phyloP scores from a whole-genome alignment of 305 asterid genomes.

The Caryopteris hybrid region DNA sequence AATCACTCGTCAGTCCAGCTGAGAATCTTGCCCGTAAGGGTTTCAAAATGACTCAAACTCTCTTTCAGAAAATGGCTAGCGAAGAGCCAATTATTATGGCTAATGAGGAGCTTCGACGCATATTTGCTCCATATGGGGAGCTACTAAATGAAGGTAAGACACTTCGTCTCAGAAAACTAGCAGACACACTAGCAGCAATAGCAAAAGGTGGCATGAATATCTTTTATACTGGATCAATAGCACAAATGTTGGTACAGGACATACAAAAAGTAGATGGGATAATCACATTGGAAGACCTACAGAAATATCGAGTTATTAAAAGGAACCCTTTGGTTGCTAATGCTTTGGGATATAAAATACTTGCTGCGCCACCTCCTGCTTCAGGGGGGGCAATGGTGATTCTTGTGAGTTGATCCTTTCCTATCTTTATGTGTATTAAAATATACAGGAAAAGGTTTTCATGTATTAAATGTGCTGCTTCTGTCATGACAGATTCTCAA shows the following conservation, averaged over 20 bases:
- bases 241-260: background rate
- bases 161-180: constrained; percentile 31
- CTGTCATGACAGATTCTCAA: background rate
- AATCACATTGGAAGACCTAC: constrained; percentile 11
- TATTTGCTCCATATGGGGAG: constrained; percentile 8
- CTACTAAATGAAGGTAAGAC: constrained; percentile 15
- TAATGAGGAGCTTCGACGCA: background rate
- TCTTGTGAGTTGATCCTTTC: background rate
- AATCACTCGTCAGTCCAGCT: constrained; percentile 33
- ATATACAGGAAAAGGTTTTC: background rate
- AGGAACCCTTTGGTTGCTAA: constrained; percentile 14
- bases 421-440: background rate
- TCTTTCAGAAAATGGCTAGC: background rate
- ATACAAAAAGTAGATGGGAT: background rate
- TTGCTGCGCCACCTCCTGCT: constrained; percentile 15
- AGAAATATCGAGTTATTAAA: constrained; percentile 7
- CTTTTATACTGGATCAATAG: constrained; percentile 40
- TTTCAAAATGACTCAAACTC: background rate
- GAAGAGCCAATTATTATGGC: background rate
- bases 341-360: constrained; percentile 1
- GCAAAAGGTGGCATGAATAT: constrained; percentile 24
- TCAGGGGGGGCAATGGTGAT: constrained; percentile 10
- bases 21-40: constrained; percentile 30
- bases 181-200: constrained; percentile 21
- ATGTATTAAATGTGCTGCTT: background rate